These are phyloP conservation scores for Globisporangium orthogonon DNA, from an alignment of 352 stramenopile genomes.

Conservation along the genomic window DNA sequence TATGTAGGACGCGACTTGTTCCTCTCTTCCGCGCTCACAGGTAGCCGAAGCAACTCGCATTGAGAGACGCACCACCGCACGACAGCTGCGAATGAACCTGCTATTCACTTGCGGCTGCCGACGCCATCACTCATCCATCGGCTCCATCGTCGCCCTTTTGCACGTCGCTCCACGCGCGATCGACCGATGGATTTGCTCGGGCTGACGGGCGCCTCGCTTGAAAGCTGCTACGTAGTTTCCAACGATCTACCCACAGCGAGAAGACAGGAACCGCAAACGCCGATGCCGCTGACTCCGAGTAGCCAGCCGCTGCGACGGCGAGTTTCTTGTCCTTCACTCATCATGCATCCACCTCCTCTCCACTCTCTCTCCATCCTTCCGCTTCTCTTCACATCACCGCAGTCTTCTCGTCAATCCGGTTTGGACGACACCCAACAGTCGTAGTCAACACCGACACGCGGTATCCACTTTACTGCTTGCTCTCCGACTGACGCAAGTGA, in stretches of 20 bases:
- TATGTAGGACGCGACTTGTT: constrained; percentile 3
- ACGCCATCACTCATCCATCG: not conserved
- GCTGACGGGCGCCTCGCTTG: constrained; percentile 2
- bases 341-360: constrained; percentile 13
- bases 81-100: constrained; percentile 1
- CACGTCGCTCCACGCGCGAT: not conserved
- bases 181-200: constrained; percentile 4
- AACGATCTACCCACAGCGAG: constrained; percentile 11
- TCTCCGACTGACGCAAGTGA: constrained; percentile 43
- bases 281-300: constrained; percentile 3
- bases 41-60: not conserved
- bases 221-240: constrained; percentile 12
- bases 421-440: not conserved
- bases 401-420: not conserved
- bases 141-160: not conserved
- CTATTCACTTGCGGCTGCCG: not conserved
- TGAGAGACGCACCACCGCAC: not conserved
- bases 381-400: constrained; percentile 4
- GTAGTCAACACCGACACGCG: not conserved
- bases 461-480: constrained; percentile 16
- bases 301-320: constrained; percentile 2
- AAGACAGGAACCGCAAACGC: not conserved
- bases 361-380: constrained; percentile 7
- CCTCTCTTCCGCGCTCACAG: constrained; percentile 1
- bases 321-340: constrained; percentile 14